Evolutionary conservation across 495 filamentous ascomycete species (phyloP), one percentile per base, ranked within the genome.

Genomic region (Acidiella bohemica): DNA sequence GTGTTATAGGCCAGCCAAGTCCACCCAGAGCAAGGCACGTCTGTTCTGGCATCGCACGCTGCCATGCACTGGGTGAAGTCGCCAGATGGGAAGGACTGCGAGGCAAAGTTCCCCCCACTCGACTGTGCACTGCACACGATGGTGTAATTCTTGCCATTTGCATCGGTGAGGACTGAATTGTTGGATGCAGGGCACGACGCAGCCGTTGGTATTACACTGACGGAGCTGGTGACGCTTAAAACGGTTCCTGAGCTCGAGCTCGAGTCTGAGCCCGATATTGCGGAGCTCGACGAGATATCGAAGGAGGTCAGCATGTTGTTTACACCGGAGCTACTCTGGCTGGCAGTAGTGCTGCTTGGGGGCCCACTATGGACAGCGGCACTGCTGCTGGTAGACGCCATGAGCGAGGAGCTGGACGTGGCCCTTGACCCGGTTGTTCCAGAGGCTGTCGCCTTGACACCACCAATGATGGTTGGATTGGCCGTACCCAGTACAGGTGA

Each of bases 141-240:
- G 12, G 33, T 36, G 25, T 44, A 44, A 11, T 33, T 36, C 24
- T 29, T 34, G 16, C 41, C 41, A 21, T 44, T 36, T 19, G 19
- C 37, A 21, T 44, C 41, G 9, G 41, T 44, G 25, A 36, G 25
- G 5, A 14, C 14, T 1, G 41, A 36, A 17, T 44, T 44, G 32
- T 44, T 44, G 5, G n/a, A 13, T 1, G 23, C 9, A 16, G 41
- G 41, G 12, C 41, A 44, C 10, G 18, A 13, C 9, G 22, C 20
- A 10, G 34, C 13, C 23, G 34, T 25, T 12, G 32, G 32, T 14
- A 18, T 6, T 20, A 12, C 32, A 17, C 9, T 12, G 32, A 14
- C 21, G 5, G 5, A n/a, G n/a, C n/a, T 34, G 18, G 32, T 34
- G 2, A 18, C 16, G 14, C 32, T 34, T 20, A 14, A 10, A 12